A percentile compares a stretch with the other conserved stretches of the same genome.
Evolutionary conservation across 495 filamentous ascomycete genomes (phyloP).

Genomic region (Cladorrhinum samala): DNA sequence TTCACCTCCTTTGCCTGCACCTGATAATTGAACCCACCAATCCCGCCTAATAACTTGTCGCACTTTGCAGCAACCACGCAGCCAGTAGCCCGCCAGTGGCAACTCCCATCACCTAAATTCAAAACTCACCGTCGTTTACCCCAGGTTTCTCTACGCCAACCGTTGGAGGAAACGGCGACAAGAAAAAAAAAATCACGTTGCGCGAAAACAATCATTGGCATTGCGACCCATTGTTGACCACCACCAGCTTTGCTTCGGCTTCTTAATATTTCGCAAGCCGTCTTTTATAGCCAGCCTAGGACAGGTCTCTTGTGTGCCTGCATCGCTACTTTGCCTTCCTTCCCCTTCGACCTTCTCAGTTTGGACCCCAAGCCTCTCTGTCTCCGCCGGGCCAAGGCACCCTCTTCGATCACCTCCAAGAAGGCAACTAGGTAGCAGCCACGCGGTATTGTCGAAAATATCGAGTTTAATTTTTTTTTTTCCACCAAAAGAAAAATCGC

Average conservation of each 20-base stretch:
- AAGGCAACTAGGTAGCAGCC: neutral
- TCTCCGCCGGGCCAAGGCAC: constrained; percentile 2
- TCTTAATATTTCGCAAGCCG: neutral
- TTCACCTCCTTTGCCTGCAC: neutral
- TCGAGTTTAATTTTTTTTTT: too few relatives aligned
- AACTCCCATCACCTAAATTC: too few relatives aligned
- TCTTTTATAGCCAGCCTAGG: neutral
- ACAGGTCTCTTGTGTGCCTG: constrained; percentile 5
- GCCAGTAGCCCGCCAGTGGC: neutral
- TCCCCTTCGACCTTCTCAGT: neutral
- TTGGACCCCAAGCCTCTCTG: neutral
- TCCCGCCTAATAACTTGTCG: neutral
- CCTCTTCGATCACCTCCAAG: neutral
- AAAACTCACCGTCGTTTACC: too few relatives aligned
- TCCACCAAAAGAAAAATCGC: too few relatives aligned
- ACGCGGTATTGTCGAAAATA: neutral
- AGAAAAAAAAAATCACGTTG: too few relatives aligned
- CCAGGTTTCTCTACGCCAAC: too few relatives aligned
- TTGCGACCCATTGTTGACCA: neutral
- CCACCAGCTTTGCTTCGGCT: neutral
- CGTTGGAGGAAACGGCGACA: too few relatives aligned
- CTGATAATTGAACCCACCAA: neutral
- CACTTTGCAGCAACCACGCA: neutral
- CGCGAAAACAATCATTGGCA: neutral
- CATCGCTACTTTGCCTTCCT: neutral